Conservation (phyloP, 371 early-diverging fungal species). For the Dinochytrium kinnereticum region DNA sequence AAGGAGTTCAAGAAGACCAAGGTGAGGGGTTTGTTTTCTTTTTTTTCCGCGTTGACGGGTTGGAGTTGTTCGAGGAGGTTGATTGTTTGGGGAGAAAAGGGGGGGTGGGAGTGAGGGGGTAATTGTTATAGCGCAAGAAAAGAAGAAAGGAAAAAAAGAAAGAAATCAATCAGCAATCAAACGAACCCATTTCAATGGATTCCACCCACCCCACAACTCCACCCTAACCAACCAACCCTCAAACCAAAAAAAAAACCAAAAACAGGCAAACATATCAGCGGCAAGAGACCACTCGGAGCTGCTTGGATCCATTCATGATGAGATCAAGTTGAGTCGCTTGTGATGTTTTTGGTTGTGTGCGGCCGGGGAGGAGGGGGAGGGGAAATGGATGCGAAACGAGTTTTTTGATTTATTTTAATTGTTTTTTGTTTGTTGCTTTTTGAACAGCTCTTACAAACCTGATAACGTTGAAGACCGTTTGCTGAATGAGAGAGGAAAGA, state of each 20-base stretch:
- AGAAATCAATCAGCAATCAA: too few relatives aligned
- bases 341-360: too few relatives aligned
- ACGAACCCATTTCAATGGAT: too few relatives aligned
- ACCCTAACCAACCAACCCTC: too few relatives aligned
- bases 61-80: too few relatives aligned
- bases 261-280: slow-evolving; percentile 64
- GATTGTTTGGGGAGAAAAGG: not conserved
- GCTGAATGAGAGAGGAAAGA: slow-evolving; percentile 63
- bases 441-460: slow-evolving; percentile 52
- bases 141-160: too few relatives aligned
- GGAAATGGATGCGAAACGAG: too few relatives aligned
- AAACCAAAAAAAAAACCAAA: too few relatives aligned
- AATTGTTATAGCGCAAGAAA: too few relatives aligned
- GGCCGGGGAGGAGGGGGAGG: not conserved
- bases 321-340: slow-evolving; percentile 62
- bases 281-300: slow-evolving; percentile 68
- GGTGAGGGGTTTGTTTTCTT: slow-evolving; percentile 27
- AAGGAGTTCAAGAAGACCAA: slow-evolving; percentile 69
- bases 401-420: too few relatives aligned
- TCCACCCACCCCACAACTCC: too few relatives aligned
- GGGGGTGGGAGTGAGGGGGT: not conserved
- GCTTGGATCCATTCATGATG: slow-evolving; percentile 64
- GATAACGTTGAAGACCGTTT: slow-evolving; percentile 58
- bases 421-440: not conserved
- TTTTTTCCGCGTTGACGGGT: too few relatives aligned